Conservation (phyloP, 2,329 filamentous ascomycete species). For the Aureobasidium subglaciale region DNA sequence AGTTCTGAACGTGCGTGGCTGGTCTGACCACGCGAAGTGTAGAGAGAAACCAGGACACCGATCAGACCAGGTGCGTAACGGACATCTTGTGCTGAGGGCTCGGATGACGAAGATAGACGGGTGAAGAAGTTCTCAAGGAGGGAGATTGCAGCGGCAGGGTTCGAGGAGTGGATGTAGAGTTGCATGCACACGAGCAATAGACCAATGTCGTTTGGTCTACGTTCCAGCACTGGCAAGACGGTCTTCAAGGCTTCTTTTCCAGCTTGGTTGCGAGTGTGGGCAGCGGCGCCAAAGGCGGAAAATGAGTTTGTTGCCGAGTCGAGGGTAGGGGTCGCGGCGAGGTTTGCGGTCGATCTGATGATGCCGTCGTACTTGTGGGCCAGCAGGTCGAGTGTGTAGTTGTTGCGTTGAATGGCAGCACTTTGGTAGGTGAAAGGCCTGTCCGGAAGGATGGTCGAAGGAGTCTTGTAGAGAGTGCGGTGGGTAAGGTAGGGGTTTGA, state of each 20-base stretch:
- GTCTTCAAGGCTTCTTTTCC: slow-evolving; percentile 63
- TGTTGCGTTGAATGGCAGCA: slow-evolving; percentile 55
- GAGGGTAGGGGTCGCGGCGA: slow-evolving; percentile 36
- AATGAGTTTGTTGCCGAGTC: slow-evolving; percentile 43
- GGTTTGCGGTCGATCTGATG: slow-evolving; percentile 47
- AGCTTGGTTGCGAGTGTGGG: slow-evolving; percentile 56
- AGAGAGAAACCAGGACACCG: slow-evolving; percentile 70
- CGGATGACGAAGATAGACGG: slow-evolving; percentile 57
- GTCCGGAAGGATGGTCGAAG: slow-evolving; percentile 49
- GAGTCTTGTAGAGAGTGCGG: slow-evolving; percentile 51
- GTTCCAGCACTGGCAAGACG: slow-evolving; percentile 62
- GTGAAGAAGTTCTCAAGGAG: slow-evolving; percentile 69
- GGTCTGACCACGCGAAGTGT: slow-evolving; percentile 67
- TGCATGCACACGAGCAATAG: slow-evolving; percentile 74
- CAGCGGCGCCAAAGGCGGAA: slow-evolving; percentile 65
- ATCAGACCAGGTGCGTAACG: slow-evolving; percentile 81
- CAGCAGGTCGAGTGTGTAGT: slow-evolving; percentile 57
- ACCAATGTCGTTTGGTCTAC: slow-evolving; percentile 71
- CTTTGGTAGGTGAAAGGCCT: slow-evolving; percentile 67
- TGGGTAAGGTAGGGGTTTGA: slow-evolving; percentile 64
- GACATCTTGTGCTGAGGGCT: slow-evolving; percentile 55
- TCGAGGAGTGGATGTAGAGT: slow-evolving; percentile 66
- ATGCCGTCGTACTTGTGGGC: slow-evolving; percentile 62
- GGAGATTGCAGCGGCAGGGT: slow-evolving; percentile 65
- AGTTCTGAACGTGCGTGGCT: slow-evolving; percentile 65